Evolutionary conservation across 257 asterid genomes (phyloP), one percentile per base, ranked within the genome.

Genomic region (Cynanchum wilfordii): DNA sequence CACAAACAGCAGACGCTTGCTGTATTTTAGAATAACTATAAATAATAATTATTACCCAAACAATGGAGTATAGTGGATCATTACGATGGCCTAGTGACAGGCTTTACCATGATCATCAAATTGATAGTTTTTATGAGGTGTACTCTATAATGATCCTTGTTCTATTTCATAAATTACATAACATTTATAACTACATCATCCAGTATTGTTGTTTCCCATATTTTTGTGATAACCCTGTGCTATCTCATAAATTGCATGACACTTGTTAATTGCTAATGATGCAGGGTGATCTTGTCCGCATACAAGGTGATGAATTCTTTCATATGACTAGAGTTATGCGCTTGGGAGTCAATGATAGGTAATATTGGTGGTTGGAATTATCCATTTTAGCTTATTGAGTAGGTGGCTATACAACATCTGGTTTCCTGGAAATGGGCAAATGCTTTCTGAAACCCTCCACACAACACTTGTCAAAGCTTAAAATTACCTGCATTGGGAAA

Each of bases 281-380:
- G 79, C 85, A 94, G 99, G 98, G 96, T 74, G 89, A 86, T 65
- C 62, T 83, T 77, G 96, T 95, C 54, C 95, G 89, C 33, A 87
- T 95, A 70, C 78, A 86, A 79, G 99, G 99, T 50, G 98, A 95
- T 65, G 98, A 95, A 69, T 90, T 87, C 87, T 92, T 96, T 96
- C 99, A 95, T 84, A 92, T 91, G 95, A 88, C 93, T 6, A 95
- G 84, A 82, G 98, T 95, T 77, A 80, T 95, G 55, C 79, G 99
- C 71, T 80, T 95, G 71, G 86, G 80, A 75, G 66, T 85, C 38
- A 66, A 92, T 56, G 99, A 91, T 75, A 95, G 96, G 99, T 93
- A 87, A 56, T 33, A 59, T 50, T 29, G 68, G 52, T 45, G 40
- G 33, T 68, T 22, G 24, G 22, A 17, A 58, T 8, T 36, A 52